Evolutionary conservation across 352 stramenopile species (phyloP), one percentile per base, ranked within the genome.

Genomic region (Discostella stelligera): DNA sequence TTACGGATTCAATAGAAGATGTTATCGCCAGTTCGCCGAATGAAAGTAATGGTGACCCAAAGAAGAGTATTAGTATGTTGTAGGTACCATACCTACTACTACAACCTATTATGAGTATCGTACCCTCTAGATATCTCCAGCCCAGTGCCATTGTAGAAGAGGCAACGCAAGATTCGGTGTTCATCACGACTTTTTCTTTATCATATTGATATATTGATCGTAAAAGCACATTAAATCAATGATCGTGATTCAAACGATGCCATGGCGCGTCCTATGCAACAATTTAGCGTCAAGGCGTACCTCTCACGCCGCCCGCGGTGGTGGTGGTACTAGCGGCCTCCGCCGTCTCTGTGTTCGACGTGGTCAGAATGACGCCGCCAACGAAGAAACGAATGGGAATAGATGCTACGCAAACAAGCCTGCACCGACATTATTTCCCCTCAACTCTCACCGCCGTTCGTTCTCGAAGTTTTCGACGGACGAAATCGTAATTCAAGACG

Each of bases 401-500:
- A 20, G 46, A 23, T 18, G 37, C 37, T 44, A 44, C 37, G 13
- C 37, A 44, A 44, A 44, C 37, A 44, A 44, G 13, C 37, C 37
- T 44, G 37, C 37, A 8, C 37, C 37, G 11, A 44, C 37, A 44
- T 14, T 14, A 44, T 41, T 41, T 3, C 37, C 37, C 11, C 37
- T 44, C 1, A 9, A 53, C 21, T 39, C 11, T 18, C 25, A 32
- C 27, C 20, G 16, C n/a, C 58, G 27, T 6, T 53, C 20, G 21
- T 39, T 66, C 32, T 53, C 56, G 6, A 63, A 25, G 0, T 39
- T 66, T n/a, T 53, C 56, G 16, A 63, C 46, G 0, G 67, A 76
- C 52, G 67, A 76, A 63, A 41, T 41, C 32, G 46, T 76, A 21
- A 21, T 58, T 5, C n/a, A 61, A 69, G 67, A 68, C 61, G 1